Evolutionary conservation across 257 asterid genomes (phyloP).

Genomic region (Plantago ovata): DNA sequence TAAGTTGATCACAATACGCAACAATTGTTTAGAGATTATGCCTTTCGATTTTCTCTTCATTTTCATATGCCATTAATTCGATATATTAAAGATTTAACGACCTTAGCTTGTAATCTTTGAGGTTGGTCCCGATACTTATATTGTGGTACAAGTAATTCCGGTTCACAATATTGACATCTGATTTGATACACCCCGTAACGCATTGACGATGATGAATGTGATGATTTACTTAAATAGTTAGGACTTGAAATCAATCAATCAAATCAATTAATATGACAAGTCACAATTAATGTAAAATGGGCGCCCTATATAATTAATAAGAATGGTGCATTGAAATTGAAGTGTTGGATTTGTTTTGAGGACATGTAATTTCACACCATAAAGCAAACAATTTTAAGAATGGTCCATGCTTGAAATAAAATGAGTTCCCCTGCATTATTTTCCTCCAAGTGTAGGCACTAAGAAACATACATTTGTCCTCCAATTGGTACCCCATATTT

Average conservation of each 20-base stretch:
- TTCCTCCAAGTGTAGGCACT: not conserved
- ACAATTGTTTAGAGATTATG: too few species aligned
- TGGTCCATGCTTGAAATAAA: not conserved
- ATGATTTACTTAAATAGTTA: too few species aligned
- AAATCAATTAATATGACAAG: too few species aligned
- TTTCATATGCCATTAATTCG: too few species aligned
- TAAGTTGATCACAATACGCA: too few species aligned
- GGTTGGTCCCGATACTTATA: too few species aligned
- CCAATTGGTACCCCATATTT: not conserved
- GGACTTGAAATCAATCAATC: not conserved
- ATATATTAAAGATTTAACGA: too few species aligned
- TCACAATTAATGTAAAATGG: not conserved
- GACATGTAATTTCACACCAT: not conserved
- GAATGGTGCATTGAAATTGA: not conserved
- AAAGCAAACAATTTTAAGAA: not conserved
- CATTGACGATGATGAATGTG: too few species aligned
- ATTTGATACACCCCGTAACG: not conserved
- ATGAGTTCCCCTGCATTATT: not conserved
- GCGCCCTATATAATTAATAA: not conserved
- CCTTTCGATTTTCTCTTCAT: too few species aligned
- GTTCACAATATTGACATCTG: not conserved
- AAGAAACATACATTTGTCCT: not conserved
- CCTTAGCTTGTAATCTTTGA: too few species aligned
- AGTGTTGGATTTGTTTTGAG: not conserved
- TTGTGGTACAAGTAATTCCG: too few species aligned